Evolutionary conservation across 257 asterid species (phyloP).

Genomic region (Nemophila menziesii): DNA sequence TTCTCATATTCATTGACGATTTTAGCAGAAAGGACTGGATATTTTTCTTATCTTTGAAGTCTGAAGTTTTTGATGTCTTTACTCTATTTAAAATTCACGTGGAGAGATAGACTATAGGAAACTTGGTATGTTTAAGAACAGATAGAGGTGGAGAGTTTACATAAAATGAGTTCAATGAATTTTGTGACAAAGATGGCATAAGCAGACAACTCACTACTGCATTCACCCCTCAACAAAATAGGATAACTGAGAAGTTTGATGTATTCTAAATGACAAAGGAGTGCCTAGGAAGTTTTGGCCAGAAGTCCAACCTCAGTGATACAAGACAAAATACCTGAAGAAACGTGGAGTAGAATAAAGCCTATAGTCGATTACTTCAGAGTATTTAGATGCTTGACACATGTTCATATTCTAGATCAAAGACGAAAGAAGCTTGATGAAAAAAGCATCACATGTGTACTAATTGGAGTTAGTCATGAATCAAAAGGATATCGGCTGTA

Average conservation of each 20-base stretch:
- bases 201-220: neutral
- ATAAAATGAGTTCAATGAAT: neutral
- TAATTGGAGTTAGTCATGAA: neutral
- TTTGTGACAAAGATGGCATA: neutral
- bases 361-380: neutral
- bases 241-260: neutral
- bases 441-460: neutral
- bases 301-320: neutral
- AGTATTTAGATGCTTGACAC: neutral
- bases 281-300: neutral
- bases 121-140: neutral
- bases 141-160: neutral
- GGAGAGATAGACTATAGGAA: neutral
- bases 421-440: neutral
- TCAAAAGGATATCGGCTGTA: slow-evolving; percentile 1
- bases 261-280: neutral
- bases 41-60: neutral
- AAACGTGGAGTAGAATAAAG: neutral
- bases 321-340: neutral
- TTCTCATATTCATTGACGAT: neutral
- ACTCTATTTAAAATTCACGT: neutral
- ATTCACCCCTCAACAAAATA: slow-evolving; percentile 3
- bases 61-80: neutral
- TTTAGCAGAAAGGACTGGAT: neutral
- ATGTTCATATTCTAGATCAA: slow-evolving; percentile 1